These are phyloP conservation scores for Astragalus membranaceus DNA, from an alignment of 306 rosid genomes.

Conservation along the genomic window DNA sequence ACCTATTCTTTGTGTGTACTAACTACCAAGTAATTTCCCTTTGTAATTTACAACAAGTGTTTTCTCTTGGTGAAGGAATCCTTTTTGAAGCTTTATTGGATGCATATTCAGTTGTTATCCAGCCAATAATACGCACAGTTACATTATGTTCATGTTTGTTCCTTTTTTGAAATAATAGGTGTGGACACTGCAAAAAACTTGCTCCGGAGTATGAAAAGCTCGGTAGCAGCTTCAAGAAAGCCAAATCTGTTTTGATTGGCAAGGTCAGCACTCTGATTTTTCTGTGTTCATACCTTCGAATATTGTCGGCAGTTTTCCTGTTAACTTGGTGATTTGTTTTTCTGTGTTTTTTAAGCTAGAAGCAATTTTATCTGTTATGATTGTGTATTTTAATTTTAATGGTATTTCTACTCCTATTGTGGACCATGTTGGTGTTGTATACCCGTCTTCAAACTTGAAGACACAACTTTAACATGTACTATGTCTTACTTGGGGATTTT, in stretches of 20 bases:
- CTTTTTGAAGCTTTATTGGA: neutral
- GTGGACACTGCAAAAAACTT: slow-evolving; percentile 99
- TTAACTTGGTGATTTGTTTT: neutral
- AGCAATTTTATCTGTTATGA: neutral
- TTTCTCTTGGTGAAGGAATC: neutral
- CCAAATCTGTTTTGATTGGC: slow-evolving; percentile 74
- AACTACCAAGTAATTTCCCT: neutral
- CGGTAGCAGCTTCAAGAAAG: slow-evolving; percentile 76
- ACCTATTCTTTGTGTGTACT: neutral
- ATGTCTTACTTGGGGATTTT: neutral
- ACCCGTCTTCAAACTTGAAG: neutral
- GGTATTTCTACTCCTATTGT: neutral
- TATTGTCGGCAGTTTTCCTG: neutral
- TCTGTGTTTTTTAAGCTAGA: neutral
- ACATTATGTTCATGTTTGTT: neutral
- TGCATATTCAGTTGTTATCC: neutral
- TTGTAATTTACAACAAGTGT: neutral
- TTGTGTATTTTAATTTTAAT: neutral
- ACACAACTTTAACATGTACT: slow-evolving; percentile 7
- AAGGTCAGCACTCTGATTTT: slow-evolving; percentile 49
- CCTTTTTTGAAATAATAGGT: slow-evolving; percentile 40
- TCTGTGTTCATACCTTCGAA: neutral
- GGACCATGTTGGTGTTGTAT: neutral
- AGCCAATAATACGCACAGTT: neutral
- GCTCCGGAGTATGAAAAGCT: slow-evolving; percentile 96